Base-by-base conservation (phyloP, 179 eudicot species). In the Spinacia oleracea region DNA sequence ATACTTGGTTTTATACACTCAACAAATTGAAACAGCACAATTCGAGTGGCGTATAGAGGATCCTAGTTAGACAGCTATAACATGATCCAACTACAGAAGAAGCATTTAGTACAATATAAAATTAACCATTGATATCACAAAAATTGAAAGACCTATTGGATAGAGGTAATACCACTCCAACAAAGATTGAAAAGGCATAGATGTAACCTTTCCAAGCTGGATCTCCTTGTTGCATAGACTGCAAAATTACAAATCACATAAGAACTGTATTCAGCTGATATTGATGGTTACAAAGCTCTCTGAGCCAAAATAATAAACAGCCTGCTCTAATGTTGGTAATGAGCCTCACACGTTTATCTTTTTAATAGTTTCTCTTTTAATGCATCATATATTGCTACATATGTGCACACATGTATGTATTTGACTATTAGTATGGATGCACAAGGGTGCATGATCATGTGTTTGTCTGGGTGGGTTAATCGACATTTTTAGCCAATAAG, bases 171-270 rank as follows among this genome's bases (percentile, higher is more conserved):
- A 92, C 97, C 95, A 92, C 96, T 85, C 93, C 97, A 83, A 87
- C 85, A 80, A 92, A 91, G 67, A 92, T 92, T 53, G 85, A 82
- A 81, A 91, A 88, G 32, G 96, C 97, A 80, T 91, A 91, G 69
- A 91, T 75, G 82, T 91, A 91, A 62, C 95, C 97, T 83, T 88
- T 83, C 92, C 92, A 90, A 74, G 97, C 91, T 74, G 97, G 97
- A 78, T 85, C 96, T 31, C 93, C 88, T 58, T 75, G 87, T 90
- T 92, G 95, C 97, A 92, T 91, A 53, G 97, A 88, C 97, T 92
- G 91, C 85, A 84, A 77, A 72, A 84, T 63, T 34, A 78, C 62
- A 84, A 40, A 72, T 50, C 62, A 53, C 45, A 53, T 66, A 77
- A 73, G 14, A 15, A 77, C 9, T 35, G 48, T 79, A 72, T 80